Evolutionary conservation across 345 rosid species (phyloP).

Genomic region (Carallia brachiata): DNA sequence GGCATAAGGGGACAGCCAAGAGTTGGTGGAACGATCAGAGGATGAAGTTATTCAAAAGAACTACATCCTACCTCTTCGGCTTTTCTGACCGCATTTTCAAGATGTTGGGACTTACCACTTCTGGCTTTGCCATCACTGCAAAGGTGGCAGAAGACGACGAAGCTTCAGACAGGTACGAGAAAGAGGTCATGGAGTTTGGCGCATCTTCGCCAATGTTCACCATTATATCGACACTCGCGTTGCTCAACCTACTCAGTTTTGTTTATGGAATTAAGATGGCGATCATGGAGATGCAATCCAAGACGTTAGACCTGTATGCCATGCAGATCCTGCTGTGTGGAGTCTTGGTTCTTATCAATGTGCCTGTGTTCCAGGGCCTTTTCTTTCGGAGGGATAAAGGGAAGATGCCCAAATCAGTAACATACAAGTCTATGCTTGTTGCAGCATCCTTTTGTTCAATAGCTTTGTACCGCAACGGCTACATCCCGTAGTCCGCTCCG

Average conservation of each 20-base stretch:
- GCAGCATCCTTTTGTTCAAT: not conserved
- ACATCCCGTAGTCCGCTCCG: no score
- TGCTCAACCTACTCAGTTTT: not conserved
- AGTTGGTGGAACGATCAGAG: constrained; percentile 2
- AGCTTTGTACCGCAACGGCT: not conserved
- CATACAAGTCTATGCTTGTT: not conserved
- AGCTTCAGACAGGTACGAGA: not conserved
- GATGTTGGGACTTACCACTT: not conserved
- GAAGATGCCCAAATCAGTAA: not conserved
- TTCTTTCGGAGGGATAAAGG: not conserved
- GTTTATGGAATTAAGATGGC: not conserved
- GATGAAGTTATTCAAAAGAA: not conserved
- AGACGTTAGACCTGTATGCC: not conserved
- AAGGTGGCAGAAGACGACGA: not conserved
- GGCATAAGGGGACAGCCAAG: not conserved
- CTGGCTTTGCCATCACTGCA: not conserved
- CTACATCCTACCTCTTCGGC: not conserved
- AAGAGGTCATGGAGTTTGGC: constrained; percentile 1
- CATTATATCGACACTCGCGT: not conserved
- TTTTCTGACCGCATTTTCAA: not conserved
- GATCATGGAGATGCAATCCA: not conserved
- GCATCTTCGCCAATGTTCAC: not conserved
- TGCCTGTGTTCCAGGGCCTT: not conserved
- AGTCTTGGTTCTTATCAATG: not conserved
- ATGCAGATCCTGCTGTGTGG: not conserved